These are phyloP conservation scores for Boletus subparvulus DNA, from an alignment of 768 basidiomycete genomes.

Conservation along the genomic window DNA sequence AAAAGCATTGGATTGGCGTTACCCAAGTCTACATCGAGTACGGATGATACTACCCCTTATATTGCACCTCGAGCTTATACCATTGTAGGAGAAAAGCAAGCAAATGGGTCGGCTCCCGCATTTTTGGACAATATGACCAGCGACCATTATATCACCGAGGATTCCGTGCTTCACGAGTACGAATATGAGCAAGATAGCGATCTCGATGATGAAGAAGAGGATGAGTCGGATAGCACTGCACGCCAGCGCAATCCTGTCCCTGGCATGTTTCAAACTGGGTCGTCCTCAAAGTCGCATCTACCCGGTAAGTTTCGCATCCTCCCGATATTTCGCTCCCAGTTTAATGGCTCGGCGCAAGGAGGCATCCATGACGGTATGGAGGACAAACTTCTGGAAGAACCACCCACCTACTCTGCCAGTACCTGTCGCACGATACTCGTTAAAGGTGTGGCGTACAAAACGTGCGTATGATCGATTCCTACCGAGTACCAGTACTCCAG, in stretches of 20 bases:
- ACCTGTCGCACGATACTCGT: conserved; percentile 27
- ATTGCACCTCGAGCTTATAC: background rate
- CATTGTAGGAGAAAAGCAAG: conserved; percentile 5
- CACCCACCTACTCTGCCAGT: conserved; percentile 25
- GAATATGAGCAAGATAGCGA: conserved; percentile 31
- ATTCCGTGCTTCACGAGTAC: conserved; percentile 27
- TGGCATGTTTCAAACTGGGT: background rate
- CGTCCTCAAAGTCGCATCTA: conserved; percentile 2
- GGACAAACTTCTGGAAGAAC: background rate
- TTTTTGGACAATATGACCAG: conserved; percentile 24
- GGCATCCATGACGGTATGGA: background rate
- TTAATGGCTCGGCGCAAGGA: background rate
- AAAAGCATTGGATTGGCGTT: conserved; percentile 16
- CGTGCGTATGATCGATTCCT: conserved; percentile 17
- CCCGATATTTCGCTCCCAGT: background rate
- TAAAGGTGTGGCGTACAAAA: conserved; percentile 28
- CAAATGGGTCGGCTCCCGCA: conserved; percentile 1
- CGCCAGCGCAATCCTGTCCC: background rate
- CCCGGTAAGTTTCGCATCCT: conserved; percentile 4
- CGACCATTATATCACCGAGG: conserved; percentile 15
- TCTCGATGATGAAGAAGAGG: conserved; percentile 26
- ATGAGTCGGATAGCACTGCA: background rate
- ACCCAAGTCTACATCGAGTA: conserved; percentile 19
- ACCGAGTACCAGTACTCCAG: background rate
- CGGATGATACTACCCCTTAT: background rate